Conservation (phyloP, 2,329 filamentous ascomycete species). For the Hypoxylon sp. region DNA sequence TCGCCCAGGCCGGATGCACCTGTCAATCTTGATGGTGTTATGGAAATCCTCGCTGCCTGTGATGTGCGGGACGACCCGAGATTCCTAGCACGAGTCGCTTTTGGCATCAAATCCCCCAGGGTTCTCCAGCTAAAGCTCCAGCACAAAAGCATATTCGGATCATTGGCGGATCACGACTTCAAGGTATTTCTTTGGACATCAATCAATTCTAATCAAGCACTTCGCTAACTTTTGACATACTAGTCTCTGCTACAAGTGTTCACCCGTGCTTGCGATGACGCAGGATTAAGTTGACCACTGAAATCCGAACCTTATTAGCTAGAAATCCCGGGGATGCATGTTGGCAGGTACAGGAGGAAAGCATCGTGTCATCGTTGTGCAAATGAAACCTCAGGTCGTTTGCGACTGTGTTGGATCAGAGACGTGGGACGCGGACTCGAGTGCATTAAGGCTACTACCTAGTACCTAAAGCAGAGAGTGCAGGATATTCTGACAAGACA, state of each 20-base stretch:
- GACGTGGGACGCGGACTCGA: background rate
- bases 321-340: background rate
- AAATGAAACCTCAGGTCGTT: background rate
- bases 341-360: background rate
- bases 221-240: slow-evolving; percentile 18
- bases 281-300: background rate
- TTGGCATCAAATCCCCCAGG: slow-evolving; percentile 73
- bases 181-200: slow-evolving; percentile 53
- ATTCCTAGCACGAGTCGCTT: slow-evolving; percentile 71
- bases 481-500: background rate
- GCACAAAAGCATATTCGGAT: slow-evolving; percentile 63
- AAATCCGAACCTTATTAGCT: background rate
- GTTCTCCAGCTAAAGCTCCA: slow-evolving; percentile 65
- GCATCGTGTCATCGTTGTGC: background rate
- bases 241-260: slow-evolving; percentile 52
- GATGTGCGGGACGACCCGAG: slow-evolving; percentile 69
- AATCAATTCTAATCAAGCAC: background rate
- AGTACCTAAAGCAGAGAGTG: background rate
- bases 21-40: slow-evolving; percentile 60
- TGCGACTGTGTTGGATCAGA: no score
- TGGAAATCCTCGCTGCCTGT: slow-evolving; percentile 60
- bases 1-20: slow-evolving; percentile 57
- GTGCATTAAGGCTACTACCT: background rate
- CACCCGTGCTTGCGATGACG: slow-evolving; percentile 49
- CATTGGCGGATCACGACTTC: slow-evolving; percentile 69